Evolutionary conservation across 108 stramenopile genomes (phyloP).

Genomic region (Hondaea fermentalgiana): DNA sequence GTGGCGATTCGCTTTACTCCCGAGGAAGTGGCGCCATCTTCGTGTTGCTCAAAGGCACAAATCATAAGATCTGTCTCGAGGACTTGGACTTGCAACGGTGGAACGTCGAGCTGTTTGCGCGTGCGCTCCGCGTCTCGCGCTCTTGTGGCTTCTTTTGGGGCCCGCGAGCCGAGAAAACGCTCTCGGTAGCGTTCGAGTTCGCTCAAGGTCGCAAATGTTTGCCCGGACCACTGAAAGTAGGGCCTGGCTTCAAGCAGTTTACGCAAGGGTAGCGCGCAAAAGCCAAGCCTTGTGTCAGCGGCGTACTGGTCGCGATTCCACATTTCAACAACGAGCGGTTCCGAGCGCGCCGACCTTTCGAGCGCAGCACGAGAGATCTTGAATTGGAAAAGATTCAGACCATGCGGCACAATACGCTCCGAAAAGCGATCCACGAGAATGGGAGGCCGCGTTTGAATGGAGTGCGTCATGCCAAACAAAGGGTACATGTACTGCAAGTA

Average conservation of each 20-base stretch:
- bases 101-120: not conserved
- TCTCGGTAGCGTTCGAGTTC: not conserved
- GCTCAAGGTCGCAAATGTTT: not conserved
- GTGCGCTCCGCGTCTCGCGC: not conserved
- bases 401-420: not conserved
- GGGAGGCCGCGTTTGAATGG: not conserved
- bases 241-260: not conserved
- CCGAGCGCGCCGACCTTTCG: not conserved
- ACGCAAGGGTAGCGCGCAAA: not conserved
- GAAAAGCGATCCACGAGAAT: not conserved
- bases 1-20: not conserved
- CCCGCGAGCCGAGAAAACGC: not conserved
- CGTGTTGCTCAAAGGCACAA: not conserved
- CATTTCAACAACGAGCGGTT: constrained; percentile 6
- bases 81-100: not conserved
- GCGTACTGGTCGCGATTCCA: not conserved
- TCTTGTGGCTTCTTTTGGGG: not conserved
- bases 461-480: not conserved
- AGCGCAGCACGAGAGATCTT: not conserved
- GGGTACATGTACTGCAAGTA: not conserved
- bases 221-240: not conserved
- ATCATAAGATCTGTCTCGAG: not conserved
- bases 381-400: not conserved
- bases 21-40: not conserved
- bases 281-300: not conserved